Evolutionary conservation across 257 asterid genomes (phyloP).

Genomic region (Oldenlandia corymbosa): DNA sequence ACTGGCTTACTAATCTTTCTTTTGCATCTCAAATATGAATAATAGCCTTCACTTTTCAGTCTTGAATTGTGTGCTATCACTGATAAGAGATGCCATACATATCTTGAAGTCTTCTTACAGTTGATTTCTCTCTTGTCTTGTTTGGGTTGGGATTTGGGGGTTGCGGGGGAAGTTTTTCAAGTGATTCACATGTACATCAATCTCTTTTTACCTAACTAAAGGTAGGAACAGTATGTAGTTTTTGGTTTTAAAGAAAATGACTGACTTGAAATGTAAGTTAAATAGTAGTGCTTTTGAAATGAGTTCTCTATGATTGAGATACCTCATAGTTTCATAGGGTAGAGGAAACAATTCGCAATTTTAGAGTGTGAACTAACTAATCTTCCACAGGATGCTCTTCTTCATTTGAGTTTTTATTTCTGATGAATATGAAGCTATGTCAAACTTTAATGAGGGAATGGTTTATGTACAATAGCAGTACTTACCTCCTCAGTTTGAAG

Average conservation of each 20-base stretch:
- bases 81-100: not conserved
- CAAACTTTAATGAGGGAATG: no score
- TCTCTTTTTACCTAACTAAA: not conserved
- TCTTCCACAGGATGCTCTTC: not conserved
- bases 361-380: not conserved
- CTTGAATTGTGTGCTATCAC: not conserved
- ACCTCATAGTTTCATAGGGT: not conserved
- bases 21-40: not conserved
- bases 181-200: not conserved
- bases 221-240: not conserved
- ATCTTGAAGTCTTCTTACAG: not conserved
- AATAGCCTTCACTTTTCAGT: not conserved
- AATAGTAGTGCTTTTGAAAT: not conserved
- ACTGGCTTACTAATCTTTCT: not conserved
- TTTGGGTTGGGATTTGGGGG: not conserved
- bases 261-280: not conserved
- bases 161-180: not conserved
- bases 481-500: not conserved
- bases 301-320: not conserved
- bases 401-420: no score
- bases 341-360: not conserved
- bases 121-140: not conserved
- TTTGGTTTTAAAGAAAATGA: not conserved
- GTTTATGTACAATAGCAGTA: no score
- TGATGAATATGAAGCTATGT: not conserved